phyloP scores from a whole-genome alignment of 1,139 yeast species.

The Entelexis paramagnoliae region DNA sequence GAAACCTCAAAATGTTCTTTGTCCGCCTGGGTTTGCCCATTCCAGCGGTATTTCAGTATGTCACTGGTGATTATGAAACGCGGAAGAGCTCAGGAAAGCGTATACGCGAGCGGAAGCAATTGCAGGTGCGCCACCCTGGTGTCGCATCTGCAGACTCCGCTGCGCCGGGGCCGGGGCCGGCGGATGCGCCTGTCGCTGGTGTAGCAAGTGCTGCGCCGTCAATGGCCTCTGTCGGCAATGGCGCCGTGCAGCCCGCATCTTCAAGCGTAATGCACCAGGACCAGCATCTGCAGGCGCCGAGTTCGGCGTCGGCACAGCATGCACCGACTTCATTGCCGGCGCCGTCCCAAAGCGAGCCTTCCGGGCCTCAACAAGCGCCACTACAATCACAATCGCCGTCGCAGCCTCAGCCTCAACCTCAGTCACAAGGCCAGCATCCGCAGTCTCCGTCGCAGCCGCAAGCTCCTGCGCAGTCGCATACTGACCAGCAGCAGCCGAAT shows the following conservation, averaged over 20 bases:
- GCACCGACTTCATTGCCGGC: background rate
- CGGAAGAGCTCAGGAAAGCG: constrained; percentile 32
- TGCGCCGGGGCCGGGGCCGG: too few species aligned
- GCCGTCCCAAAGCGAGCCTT: background rate
- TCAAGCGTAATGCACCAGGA: background rate
- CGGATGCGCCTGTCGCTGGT: background rate
- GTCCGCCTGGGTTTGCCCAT: constrained; percentile 48
- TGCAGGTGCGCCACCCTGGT: background rate
- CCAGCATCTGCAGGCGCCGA: background rate
- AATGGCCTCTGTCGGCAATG: background rate
- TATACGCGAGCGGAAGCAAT: constrained; percentile 1
- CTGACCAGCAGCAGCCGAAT: background rate
- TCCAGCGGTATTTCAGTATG: constrained; percentile 68
- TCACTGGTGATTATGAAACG: constrained; percentile 70
- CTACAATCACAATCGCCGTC: background rate
- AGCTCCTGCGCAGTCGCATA: background rate
- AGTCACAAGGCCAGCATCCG: background rate
- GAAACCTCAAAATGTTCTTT: constrained; percentile 85
- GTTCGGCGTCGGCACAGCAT: background rate
- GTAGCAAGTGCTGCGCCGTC: too few species aligned
- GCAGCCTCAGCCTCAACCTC: background rate
- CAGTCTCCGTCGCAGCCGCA: background rate
- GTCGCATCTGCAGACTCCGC: background rate
- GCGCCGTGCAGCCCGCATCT: background rate
- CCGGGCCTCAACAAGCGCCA: background rate